Conservation (phyloP, 805 yeast genomes). For the Cyberlindnera nakhonratchasimensis region DNA sequence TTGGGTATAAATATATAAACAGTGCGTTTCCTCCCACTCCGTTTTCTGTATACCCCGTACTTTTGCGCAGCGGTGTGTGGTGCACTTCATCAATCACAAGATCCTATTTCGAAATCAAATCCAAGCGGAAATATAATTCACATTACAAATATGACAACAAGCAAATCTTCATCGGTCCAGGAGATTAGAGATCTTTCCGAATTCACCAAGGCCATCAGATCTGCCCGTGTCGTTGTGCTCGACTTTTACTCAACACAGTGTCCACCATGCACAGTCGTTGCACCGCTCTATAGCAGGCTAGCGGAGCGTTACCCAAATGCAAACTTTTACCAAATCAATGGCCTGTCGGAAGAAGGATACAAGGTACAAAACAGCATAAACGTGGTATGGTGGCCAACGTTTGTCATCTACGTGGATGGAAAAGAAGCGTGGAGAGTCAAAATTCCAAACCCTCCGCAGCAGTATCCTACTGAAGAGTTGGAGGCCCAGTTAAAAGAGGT, state of each 20-base stretch:
- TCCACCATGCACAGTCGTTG: conserved; percentile 27
- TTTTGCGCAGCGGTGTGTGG: no score
- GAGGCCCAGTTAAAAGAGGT: conserved; percentile 22
- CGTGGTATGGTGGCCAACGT: conserved; percentile 31
- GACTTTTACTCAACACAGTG: conserved; percentile 28
- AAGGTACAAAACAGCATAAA: conserved; percentile 22
- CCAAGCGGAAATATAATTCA: background rate
- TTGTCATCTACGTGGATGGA: conserved; percentile 22
- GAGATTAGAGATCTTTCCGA: conserved; percentile 17
- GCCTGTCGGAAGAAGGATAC: conserved; percentile 19
- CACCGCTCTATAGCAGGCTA: conserved; percentile 22
- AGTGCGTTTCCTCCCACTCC: no score
- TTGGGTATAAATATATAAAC: no score
- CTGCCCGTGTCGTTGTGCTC: conserved; percentile 17
- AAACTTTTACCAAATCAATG: conserved; percentile 24
- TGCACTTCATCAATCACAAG: no score
- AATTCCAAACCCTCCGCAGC: conserved; percentile 28
- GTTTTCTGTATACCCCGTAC: no score
- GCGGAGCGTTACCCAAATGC: conserved; percentile 23
- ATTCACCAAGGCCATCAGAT: conserved; percentile 11
- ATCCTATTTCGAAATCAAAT: no score
- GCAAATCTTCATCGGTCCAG: conserved; percentile 5
- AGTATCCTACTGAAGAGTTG: conserved; percentile 23
- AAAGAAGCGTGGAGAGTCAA: conserved; percentile 26
- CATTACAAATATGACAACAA: conserved; percentile 2